phyloP scores from a whole-genome alignment of 2,329 filamentous ascomycete species.

The Stemphylium beticola region DNA sequence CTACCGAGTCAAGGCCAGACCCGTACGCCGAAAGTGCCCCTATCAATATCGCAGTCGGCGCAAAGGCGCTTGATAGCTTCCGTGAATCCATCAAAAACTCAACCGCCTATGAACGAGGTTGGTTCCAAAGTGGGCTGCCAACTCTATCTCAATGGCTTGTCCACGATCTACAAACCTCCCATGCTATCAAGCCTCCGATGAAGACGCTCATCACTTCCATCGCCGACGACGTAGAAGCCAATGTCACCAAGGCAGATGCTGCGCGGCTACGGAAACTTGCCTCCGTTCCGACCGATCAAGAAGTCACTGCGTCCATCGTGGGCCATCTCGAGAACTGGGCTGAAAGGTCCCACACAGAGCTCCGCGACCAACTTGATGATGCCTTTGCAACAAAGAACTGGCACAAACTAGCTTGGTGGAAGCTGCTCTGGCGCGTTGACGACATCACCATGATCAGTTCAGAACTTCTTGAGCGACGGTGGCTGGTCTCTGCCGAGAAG shows the following conservation, averaged over 20 bases:
- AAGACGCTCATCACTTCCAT: conserved; percentile 71
- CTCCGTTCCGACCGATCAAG: conserved; percentile 49
- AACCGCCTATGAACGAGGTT: conserved; percentile 73
- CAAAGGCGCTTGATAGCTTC: conserved; percentile 69
- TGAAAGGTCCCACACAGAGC: conserved; percentile 78
- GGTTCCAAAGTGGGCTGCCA: conserved; percentile 75
- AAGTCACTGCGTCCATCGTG: conserved; percentile 60
- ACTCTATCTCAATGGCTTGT: conserved; percentile 69
- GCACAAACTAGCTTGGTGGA: conserved; percentile 89
- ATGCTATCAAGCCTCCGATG: conserved; percentile 68
- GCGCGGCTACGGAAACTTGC: conserved; percentile 44
- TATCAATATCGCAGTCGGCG: conserved; percentile 69
- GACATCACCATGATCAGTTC: conserved; percentile 84
- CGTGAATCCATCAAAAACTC: conserved; percentile 73
- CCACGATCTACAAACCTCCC: conserved; percentile 43
- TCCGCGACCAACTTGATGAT: conserved; percentile 77
- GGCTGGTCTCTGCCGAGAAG: conserved; percentile 79
- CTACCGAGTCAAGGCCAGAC: conserved; percentile 43
- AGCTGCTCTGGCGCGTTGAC: conserved; percentile 92
- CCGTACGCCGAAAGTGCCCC: conserved; percentile 35
- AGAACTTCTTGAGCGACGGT: conserved; percentile 77
- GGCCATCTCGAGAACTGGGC: conserved; percentile 73
- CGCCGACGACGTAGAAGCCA: conserved; percentile 60
- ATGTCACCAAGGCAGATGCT: conserved; percentile 60
- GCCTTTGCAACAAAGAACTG: conserved; percentile 79